Conservation (phyloP, 768 basidiomycete species). For the Suillus subaureus region DNA sequence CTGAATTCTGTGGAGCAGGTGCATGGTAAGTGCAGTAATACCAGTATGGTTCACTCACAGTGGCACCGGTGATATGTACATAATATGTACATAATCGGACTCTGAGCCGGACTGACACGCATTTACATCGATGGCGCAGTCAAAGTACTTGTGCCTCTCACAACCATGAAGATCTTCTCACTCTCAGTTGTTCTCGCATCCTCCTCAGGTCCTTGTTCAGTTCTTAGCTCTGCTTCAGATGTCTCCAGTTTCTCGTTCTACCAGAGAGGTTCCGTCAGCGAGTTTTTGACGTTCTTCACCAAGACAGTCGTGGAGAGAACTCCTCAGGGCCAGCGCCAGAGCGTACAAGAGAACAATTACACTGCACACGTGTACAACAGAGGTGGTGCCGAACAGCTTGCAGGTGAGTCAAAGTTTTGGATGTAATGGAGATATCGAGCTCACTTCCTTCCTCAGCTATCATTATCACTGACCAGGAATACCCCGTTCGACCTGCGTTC, state of each 20-base stretch:
- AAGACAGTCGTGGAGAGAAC: constrained; percentile 93
- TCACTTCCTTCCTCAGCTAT: constrained; percentile 55
- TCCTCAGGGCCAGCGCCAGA: constrained; percentile 85
- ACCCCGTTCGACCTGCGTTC: constrained; percentile 95
- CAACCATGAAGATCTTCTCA: constrained; percentile 83
- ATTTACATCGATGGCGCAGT: not conserved
- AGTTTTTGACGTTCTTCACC: constrained; percentile 94
- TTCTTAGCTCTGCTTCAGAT: constrained; percentile 73
- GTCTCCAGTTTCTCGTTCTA: constrained; percentile 94
- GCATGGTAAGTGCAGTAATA: not conserved
- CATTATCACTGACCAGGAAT: constrained; percentile 93
- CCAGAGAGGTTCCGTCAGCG: constrained; percentile 81
- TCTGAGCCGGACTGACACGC: not conserved
- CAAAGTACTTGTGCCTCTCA: not conserved
- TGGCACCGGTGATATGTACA: not conserved
- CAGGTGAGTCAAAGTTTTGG: constrained; percentile 53
- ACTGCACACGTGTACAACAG: constrained; percentile 93
- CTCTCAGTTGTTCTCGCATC: constrained; percentile 75
- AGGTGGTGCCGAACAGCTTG: constrained; percentile 81
- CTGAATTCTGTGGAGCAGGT: not conserved
- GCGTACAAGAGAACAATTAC: constrained; percentile 91
- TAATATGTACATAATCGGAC: constrained; percentile 8
- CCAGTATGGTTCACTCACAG: not conserved
- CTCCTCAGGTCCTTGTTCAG: constrained; percentile 58
- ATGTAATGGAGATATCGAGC: constrained; percentile 5